Evolutionary conservation across 2,329 filamentous ascomycete genomes (phyloP).

Genomic region (Pseudocercospora eumusae): DNA sequence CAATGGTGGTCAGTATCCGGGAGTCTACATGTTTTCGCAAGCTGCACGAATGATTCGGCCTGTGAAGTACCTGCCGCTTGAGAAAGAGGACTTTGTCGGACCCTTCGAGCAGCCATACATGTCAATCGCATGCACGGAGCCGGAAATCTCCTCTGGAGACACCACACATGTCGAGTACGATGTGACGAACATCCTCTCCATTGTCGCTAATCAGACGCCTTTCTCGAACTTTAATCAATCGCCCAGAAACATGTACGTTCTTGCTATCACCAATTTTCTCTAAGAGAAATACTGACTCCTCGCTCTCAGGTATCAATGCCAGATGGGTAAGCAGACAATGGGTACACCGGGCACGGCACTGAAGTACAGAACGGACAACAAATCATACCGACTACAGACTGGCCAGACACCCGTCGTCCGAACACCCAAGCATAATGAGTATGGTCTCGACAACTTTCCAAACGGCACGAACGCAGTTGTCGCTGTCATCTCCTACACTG

Average conservation of each 20-base stretch:
- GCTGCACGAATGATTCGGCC: constrained; percentile 85
- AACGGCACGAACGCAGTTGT: constrained; percentile 95
- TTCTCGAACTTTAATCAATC: constrained; percentile 99
- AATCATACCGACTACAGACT: constrained; percentile 90
- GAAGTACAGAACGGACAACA: constrained; percentile 91
- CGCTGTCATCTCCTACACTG: constrained; percentile 96
- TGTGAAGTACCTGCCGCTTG: constrained; percentile 85
- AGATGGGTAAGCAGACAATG: constrained; percentile 99
- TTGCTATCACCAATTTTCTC: neutral
- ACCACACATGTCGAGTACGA: constrained; percentile 93
- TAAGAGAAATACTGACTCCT: neutral
- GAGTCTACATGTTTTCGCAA: constrained; percentile 88
- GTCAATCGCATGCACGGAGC: constrained; percentile 90
- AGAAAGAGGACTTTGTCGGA: constrained; percentile 83
- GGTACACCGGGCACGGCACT: constrained; percentile 87
- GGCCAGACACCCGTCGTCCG: constrained; percentile 94
- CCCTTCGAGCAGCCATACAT: constrained; percentile 97
- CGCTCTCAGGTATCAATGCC: constrained; percentile 55
- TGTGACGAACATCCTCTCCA: constrained; percentile 95
- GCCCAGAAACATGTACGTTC: constrained; percentile 89
- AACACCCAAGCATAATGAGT: constrained; percentile 89
- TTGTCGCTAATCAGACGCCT: constrained; percentile 96
- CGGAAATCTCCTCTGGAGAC: constrained; percentile 82
- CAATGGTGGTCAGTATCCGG: constrained; percentile 90
- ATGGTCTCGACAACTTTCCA: constrained; percentile 96